Percentiles rank a stretch among this genome's conserved stretches.
Evolutionary conservation across 805 yeast species (phyloP).

Genomic region (Naumovozyma baii): DNA sequence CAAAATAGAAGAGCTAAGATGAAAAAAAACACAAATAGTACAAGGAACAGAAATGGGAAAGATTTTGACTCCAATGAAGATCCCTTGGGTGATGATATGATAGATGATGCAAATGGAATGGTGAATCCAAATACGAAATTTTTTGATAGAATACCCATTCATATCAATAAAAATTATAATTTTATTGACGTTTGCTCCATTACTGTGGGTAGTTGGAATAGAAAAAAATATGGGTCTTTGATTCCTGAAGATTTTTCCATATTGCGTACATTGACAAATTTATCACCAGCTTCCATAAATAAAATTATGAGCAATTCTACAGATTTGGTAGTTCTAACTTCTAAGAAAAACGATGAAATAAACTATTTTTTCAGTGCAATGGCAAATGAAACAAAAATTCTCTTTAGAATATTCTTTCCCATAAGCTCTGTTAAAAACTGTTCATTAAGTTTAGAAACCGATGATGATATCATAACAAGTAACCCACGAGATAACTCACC

Average conservation of each 20-base stretch:
- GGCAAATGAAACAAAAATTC: constrained; percentile 54
- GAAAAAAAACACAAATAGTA: constrained; percentile 34
- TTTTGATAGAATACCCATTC: constrained; percentile 40
- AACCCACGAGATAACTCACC: not conserved
- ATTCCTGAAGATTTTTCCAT: constrained; percentile 29
- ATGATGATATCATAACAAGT: constrained; percentile 15
- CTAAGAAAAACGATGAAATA: constrained; percentile 60
- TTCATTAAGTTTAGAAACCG: constrained; percentile 42
- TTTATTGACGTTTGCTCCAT: constrained; percentile 59
- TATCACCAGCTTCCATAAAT: constrained; percentile 59
- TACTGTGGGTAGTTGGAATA: constrained; percentile 74
- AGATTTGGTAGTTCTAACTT: constrained; percentile 60
- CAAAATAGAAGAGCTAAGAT: constrained; percentile 79
- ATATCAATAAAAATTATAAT: constrained; percentile 55
- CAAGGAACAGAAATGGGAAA: not conserved
- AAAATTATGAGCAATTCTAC: constrained; percentile 53
- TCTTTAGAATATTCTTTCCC: constrained; percentile 67
- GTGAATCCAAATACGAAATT: constrained; percentile 2
- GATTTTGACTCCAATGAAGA: constrained; percentile 9
- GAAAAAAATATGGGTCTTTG: constrained; percentile 56
- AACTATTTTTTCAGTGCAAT: constrained; percentile 73
- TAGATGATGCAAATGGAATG: too few species aligned
- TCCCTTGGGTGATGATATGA: constrained; percentile 1
- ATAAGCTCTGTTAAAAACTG: constrained; percentile 49
- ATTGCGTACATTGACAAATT: constrained; percentile 43